Evolutionary conservation across 306 rosid genomes (phyloP).

Genomic region (Pyrus communis): DNA sequence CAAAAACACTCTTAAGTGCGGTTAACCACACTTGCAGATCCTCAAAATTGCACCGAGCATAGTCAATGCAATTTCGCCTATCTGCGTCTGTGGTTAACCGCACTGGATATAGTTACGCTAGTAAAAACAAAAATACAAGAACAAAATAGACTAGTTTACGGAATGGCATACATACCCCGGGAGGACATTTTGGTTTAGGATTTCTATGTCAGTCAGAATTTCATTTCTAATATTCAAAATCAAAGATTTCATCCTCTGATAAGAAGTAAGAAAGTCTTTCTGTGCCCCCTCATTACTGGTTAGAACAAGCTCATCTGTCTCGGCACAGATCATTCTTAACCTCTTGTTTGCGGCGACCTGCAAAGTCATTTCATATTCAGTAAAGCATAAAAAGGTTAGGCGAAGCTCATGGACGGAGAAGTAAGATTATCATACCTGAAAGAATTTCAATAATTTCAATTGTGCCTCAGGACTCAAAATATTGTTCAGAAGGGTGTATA

Average conservation of each 20-base stretch:
- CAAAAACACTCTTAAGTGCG: too few relatives aligned
- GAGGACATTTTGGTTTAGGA: slow-evolving; percentile 26
- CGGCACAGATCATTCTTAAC: slow-evolving; percentile 18
- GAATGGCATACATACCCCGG: slow-evolving; percentile 20
- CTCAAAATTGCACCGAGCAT: too few relatives aligned
- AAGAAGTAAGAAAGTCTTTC: slow-evolving; percentile 16
- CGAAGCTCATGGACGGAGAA: not conserved
- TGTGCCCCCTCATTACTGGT: not conserved
- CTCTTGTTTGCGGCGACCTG: slow-evolving; percentile 31
- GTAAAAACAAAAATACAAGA: not conserved
- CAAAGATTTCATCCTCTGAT: slow-evolving; percentile 27
- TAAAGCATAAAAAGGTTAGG: not conserved
- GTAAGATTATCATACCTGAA: slow-evolving; percentile 14
- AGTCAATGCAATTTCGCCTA: too few relatives aligned
- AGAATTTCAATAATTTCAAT: slow-evolving; percentile 18
- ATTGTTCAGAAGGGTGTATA: slow-evolving; percentile 28
- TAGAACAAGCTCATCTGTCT: slow-evolving; percentile 19
- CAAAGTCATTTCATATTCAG: not conserved
- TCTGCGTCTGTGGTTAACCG: too few relatives aligned
- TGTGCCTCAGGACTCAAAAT: slow-evolving; percentile 24
- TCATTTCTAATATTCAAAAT: slow-evolving; percentile 20
- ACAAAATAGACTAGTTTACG: not conserved
- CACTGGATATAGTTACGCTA: too few relatives aligned
- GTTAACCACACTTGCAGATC: too few relatives aligned
- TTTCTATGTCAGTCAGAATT: slow-evolving; percentile 26